Conservation (phyloP, 139 green algal genomes). For the Pedinophyceae sp. region DNA sequence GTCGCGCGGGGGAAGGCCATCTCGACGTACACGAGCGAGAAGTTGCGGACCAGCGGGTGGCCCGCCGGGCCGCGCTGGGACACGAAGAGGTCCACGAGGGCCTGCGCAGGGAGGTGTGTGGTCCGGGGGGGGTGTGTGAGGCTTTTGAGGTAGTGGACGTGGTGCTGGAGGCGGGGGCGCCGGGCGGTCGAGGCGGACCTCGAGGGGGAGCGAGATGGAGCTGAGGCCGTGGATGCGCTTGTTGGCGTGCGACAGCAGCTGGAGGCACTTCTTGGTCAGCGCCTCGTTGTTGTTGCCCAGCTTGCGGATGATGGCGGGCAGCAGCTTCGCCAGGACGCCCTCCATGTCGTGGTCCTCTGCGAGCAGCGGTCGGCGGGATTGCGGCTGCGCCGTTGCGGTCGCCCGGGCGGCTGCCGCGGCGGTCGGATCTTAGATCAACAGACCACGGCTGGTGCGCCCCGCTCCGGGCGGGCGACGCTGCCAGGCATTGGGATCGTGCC, state of each 20-base stretch:
- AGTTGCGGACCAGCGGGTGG: slow-evolving; percentile 43
- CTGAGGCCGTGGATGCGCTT: slow-evolving; percentile 51
- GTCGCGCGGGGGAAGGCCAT: slow-evolving; percentile 38
- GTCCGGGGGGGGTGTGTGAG: neutral
- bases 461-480: too few relatives aligned
- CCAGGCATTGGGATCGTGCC: too few relatives aligned
- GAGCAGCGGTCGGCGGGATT: too few relatives aligned
- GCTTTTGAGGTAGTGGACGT: slow-evolving; percentile 22
- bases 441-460: too few relatives aligned
- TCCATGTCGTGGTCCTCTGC: slow-evolving; percentile 63
- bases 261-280: slow-evolving; percentile 41
- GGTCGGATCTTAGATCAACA: too few relatives aligned
- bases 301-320: slow-evolving; percentile 47
- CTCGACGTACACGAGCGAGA: slow-evolving; percentile 69
- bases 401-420: too few relatives aligned
- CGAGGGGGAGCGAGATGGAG: slow-evolving; percentile 50
- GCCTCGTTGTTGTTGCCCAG: slow-evolving; percentile 11
- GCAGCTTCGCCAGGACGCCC: slow-evolving; percentile 49
- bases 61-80: neutral
- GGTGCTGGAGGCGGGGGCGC: too few relatives aligned
- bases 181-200: too few relatives aligned
- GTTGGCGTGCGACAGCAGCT: slow-evolving; percentile 82
- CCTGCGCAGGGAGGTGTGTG: neutral
- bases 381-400: too few relatives aligned
- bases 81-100: neutral